These are phyloP conservation scores for Gastrolobium villosum DNA, from an alignment of 306 rosid species.

Conservation along the genomic window DNA sequence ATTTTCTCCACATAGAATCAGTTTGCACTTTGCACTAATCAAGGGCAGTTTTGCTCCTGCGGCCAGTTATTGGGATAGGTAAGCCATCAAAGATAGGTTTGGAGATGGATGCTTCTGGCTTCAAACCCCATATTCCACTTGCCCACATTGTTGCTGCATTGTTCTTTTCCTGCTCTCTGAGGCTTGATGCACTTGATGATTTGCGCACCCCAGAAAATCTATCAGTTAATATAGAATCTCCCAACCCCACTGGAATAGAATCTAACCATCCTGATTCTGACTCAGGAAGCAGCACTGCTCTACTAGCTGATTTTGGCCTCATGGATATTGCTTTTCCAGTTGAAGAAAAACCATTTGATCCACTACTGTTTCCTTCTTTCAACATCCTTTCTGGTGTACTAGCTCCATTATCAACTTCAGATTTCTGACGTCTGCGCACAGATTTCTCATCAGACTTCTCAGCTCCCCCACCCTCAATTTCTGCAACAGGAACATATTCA, in stretches of 20 bases:
- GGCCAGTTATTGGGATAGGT: conserved; percentile 83
- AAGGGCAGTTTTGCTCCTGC: conserved; percentile 83
- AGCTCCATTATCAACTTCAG: conserved; percentile 65
- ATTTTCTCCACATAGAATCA: conserved; percentile 34
- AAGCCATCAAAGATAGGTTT: conserved; percentile 87
- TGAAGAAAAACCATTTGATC: conserved; percentile 65
- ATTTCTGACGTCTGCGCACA: conserved; percentile 81
- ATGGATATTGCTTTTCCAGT: conserved; percentile 69
- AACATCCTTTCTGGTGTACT: conserved; percentile 65
- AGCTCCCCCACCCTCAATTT: conserved; percentile 60
- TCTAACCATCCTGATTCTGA: conserved; percentile 71
- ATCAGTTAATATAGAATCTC: conserved; percentile 73
- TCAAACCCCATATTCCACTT: conserved; percentile 72
- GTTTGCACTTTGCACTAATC: conserved; percentile 64
- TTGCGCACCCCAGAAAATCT: conserved; percentile 63
- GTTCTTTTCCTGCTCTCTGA: conserved; percentile 75
- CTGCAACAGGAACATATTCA: conserved; percentile 51
- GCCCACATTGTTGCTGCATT: conserved; percentile 67
- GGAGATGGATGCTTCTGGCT: conserved; percentile 68
- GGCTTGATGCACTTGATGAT: conserved; percentile 75
- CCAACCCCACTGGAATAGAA: conserved; percentile 73
- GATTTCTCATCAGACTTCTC: conserved; percentile 80
- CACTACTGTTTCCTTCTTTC: conserved; percentile 67
- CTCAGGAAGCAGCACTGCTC: conserved; percentile 56
- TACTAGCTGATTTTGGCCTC: conserved; percentile 80